Evolutionary conservation across 2,329 filamentous ascomycete genomes (phyloP), one percentile per base, ranked within the genome.

Genomic region (Colletotrichum australisinense): DNA sequence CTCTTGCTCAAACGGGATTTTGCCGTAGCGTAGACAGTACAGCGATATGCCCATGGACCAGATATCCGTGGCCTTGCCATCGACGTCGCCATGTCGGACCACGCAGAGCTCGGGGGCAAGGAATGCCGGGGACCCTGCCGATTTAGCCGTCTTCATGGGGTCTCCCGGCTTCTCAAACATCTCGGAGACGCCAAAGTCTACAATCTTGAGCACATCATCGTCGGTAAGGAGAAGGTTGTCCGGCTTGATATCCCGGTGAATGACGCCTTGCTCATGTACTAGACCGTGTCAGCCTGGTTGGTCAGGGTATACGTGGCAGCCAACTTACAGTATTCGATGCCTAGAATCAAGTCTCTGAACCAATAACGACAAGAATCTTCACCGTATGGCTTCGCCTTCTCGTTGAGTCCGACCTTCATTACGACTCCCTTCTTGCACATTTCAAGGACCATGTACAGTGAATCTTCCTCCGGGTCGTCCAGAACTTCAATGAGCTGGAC

Each of bases 11-110:
- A 98, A 99, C 0, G 97, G 97, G 74, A 99, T 93, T 63, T 86
- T 88, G 38, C 97, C 97, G 78, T 97, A 98, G 74, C 93, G 92
- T 52, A 99, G 88, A 81, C 97, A 99, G 81, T 96, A 98, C 2
- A 99, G 86, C 1, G 95, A 97, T 9, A 98, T 93, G 7, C 97
- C 97, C 96, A 98, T 98, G 4, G 96, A 97, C 97, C 97, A 99
- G 67, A 99, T 95, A 82, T 99, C 97, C 4, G 95, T 95, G 4
- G 96, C 95, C 77, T 91, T 93, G 12, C 97, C 97, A 3, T 94
- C 96, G 1, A 98, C 93, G 76, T 95, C 92, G 1, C 94, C 94
- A 80, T 98, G 96, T 78, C 91, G 95, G 8, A 92, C 90, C 26
- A 95, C 92, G 79, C 97, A 99, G 14, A 99, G 87, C 82, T 99